Base-by-base conservation (phyloP, 129 eudicot species). In the Pulicaria dysenterica region DNA sequence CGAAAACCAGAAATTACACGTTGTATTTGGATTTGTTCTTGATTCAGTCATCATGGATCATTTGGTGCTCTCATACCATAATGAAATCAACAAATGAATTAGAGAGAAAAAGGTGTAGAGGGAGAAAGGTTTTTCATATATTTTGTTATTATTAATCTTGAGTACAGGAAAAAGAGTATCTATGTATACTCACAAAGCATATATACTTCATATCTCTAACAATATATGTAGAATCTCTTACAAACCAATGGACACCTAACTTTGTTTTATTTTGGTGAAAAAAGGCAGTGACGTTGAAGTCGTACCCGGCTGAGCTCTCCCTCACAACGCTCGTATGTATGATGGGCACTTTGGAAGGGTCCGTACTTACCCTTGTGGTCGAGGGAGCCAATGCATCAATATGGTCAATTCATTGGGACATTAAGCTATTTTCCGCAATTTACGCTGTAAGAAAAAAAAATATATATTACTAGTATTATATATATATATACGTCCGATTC, bases 261-360 rank as follows among this genome's bases (percentile, higher is more conserved):
- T 37, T 10, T 16, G 6, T 67, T 51, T 37, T 19, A 67, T 5
- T 47, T 76, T 40, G 41, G 14, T 67, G 68, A 51, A 58, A 67
- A 24, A 43, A 78, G 82, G 82, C 82, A 45, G 37, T 70, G 57
- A 44, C 82, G 12, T 43, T 78, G 47, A 78, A 53, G 53, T 34
- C 51, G 8, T 78, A 78, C 67, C 77, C 77, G 9, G 82, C 58
- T 3, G 67, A 44, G 56, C 67, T 78, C 13, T 61, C 82, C 12
- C 72, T 78, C 4, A 62, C 82, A 7, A 44, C 77, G 36, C 60
- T 78, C n/a, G 67, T 78, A 9, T 70, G 82, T 38, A 53, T 37
- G 82, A 71, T 62, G 66, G 82, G 82, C 5, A 5, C 82, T 5
- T 44, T 78, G 50, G 77, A 78, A 78, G 77, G 73, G 19, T 70